These are phyloP conservation scores for Tolypocladium ophioglossoides DNA, from an alignment of 2,329 filamentous ascomycete species.

Conservation along the genomic window DNA sequence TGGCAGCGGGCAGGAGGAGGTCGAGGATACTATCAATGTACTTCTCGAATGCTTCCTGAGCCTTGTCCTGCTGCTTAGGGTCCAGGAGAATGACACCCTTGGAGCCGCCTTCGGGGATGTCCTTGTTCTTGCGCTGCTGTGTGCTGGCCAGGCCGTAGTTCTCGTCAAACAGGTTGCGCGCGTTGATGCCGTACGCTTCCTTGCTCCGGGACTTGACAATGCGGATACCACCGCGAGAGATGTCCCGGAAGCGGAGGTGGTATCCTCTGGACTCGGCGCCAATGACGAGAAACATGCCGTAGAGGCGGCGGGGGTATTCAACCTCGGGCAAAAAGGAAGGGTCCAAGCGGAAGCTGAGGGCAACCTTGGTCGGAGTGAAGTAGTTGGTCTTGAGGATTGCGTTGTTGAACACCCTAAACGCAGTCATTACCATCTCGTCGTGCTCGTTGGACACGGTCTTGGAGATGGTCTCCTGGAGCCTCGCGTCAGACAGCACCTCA, in stretches of 20 bases:
- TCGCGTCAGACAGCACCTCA: conserved; percentile 64
- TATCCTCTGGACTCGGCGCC: conserved; percentile 95
- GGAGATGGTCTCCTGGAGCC: conserved; percentile 66
- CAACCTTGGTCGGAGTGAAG: conserved; percentile 93
- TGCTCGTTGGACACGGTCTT: conserved; percentile 84
- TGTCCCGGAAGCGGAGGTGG: conserved; percentile 94
- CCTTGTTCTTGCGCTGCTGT: conserved; percentile 99
- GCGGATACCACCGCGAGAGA: conserved; percentile 91
- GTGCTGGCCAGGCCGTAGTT: conserved; percentile 98
- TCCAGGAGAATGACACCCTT: conserved; percentile 97
- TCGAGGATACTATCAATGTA: conserved; percentile 99
- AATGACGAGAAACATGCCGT: conserved; percentile 98
- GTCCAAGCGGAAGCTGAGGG: conserved; percentile 89
- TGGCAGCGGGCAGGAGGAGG: conserved; percentile 77
- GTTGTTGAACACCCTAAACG: conserved; percentile 92
- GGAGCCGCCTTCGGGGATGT: conserved; percentile 94
- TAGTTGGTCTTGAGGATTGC: conserved; percentile 96
- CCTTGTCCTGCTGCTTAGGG: conserved; percentile 87
- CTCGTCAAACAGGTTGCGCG: conserved; percentile 92
- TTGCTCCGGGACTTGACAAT: conserved; percentile 97
- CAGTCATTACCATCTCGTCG: conserved; percentile 95
- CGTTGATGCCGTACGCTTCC: conserved; percentile 94
- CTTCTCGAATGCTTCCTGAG: conserved; percentile 90
- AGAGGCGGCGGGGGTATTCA: conserved; percentile 88
- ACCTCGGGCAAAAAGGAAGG: conserved; percentile 79